Conservation (phyloP, 225 moss, liverwort and hornwort genomes). For the Pleurozium schreberi region DNA sequence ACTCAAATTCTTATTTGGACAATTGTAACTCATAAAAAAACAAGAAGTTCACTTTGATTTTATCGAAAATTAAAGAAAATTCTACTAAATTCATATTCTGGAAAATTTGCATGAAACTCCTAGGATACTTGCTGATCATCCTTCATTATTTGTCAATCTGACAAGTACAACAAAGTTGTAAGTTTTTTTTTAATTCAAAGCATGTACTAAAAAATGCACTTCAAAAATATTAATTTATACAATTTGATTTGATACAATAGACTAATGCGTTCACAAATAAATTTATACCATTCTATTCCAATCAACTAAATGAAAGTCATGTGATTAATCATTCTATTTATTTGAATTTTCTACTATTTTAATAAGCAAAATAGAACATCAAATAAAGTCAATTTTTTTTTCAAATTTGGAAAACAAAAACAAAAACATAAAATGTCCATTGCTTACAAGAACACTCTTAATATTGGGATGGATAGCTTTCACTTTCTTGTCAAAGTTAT, state of each 20-base stretch:
- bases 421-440: no score
- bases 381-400: accelerated
- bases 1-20: background rate
- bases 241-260: no score
- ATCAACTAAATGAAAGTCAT: background rate
- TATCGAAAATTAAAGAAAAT: background rate
- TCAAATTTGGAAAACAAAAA: background rate
- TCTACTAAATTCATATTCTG: no score
- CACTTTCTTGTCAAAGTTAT: background rate
- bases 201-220: no score
- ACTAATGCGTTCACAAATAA: background rate
- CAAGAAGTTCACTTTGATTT: background rate
- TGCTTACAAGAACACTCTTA: background rate
- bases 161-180: background rate
- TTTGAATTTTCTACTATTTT: no score
- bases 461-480: background rate
- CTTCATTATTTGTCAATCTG: no score
- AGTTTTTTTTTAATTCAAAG: background rate
- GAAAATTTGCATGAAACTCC: background rate
- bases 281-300: background rate
- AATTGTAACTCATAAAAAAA: background rate
- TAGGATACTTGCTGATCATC: background rate
- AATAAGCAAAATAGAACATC: no score
- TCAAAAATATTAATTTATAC: no score
- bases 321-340: no score